Percentiles rank a stretch among this genome's conserved stretches.
Evolutionary conservation across 148 eudicot genomes (phyloP).

Genomic region (Rhododendron mucronatum): DNA sequence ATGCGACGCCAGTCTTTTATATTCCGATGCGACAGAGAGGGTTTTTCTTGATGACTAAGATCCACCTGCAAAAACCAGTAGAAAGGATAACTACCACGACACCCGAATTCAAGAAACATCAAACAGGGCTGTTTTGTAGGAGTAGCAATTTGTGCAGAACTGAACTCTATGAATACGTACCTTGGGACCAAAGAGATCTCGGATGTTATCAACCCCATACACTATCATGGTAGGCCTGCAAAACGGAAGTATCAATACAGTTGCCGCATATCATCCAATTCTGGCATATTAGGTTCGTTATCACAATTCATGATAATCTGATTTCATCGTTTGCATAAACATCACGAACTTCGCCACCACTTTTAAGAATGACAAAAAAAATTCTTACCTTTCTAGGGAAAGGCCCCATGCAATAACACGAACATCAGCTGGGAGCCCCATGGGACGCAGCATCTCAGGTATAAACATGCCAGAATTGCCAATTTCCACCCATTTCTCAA

Average conservation of each 20-base stretch:
- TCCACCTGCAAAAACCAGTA: slow-evolving; percentile 51
- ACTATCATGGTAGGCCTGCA: slow-evolving; percentile 81
- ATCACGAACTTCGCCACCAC: neutral
- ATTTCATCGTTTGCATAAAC: neutral
- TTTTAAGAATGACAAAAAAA: neutral
- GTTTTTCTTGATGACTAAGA: slow-evolving; percentile 58
- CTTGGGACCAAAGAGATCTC: slow-evolving; percentile 90
- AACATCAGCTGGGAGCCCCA: neutral
- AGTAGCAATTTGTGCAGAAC: neutral
- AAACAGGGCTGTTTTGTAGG: neutral
- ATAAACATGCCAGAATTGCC: slow-evolving; percentile 92
- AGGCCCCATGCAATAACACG: neutral
- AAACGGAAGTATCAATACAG: neutral
- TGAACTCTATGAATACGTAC: slow-evolving; percentile 25
- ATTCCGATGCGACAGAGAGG: slow-evolving; percentile 71
- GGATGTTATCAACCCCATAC: slow-evolving; percentile 71
- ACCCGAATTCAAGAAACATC: neutral
- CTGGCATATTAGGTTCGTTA: neutral
- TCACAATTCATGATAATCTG: neutral
- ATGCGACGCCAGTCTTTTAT: neutral
- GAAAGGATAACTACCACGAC: neutral
- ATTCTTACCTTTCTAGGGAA: neutral
- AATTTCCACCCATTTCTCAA: slow-evolving; percentile 81
- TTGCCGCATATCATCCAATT: neutral
- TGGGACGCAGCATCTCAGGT: slow-evolving; percentile 56